Evolutionary conservation across 2,329 filamentous ascomycete species (phyloP).

Genomic region (Calonectria pauciramosa): DNA sequence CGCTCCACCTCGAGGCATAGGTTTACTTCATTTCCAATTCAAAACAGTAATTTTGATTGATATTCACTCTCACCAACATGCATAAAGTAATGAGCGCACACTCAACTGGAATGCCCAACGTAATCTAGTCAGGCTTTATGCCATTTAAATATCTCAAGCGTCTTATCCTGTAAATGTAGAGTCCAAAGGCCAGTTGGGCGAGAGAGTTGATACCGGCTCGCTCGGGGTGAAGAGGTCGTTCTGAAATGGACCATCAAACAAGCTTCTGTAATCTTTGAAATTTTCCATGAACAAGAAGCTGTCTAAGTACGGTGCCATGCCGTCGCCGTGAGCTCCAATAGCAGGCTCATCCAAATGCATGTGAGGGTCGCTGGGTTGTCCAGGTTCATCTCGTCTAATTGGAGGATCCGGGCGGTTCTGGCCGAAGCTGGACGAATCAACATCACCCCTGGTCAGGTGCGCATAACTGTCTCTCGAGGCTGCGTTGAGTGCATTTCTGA

Average conservation of each 20-base stretch:
- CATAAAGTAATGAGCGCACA: too few relatives aligned
- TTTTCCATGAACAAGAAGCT: slow-evolving; percentile 18
- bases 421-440: neutral
- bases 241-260: slow-evolving; percentile 4
- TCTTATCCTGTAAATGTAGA: neutral
- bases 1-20: neutral
- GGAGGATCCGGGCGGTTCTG: neutral
- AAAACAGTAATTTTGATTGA: neutral
- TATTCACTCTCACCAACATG: neutral
- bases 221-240: neutral
- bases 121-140: too few relatives aligned
- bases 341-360: neutral
- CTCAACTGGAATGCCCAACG: too few relatives aligned
- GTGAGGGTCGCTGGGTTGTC: neutral
- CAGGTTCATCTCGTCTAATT: neutral
- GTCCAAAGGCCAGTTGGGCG: slow-evolving; percentile 9
- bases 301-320: neutral
- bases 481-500: neutral
- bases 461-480: neutral
- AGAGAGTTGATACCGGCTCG: neutral
- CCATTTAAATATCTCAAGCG: neutral
- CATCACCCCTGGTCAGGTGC: neutral
- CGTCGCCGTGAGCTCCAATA: neutral
- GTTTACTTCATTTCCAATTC: neutral
- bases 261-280: slow-evolving; percentile 9